Conservation (phyloP, 306 rosid species). For the Pyrus bretschneideri region DNA sequence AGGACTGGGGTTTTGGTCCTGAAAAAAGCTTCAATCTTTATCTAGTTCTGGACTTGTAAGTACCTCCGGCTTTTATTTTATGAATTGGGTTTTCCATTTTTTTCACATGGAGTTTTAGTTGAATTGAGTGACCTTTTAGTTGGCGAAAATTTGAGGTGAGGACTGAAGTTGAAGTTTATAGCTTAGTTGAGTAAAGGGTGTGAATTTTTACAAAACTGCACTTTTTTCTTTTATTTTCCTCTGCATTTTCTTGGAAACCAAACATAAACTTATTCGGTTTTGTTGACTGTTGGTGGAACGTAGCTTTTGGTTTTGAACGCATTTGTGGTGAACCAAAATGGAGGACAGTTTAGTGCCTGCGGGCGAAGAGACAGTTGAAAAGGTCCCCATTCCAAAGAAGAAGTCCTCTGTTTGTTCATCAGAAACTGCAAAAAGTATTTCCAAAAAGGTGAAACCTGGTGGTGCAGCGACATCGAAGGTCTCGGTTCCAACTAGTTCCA, state of each 20-base stretch:
- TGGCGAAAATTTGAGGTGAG: constrained; percentile 3
- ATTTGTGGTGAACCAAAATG: constrained; percentile 30
- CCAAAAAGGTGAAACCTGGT: constrained; percentile 32
- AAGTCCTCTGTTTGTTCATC: constrained; percentile 19
- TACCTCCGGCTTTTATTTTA: constrained; percentile 1
- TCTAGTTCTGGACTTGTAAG: constrained; percentile 10
- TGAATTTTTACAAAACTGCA: background rate
- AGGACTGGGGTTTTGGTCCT: constrained; percentile 6
- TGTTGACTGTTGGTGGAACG: constrained; percentile 5
- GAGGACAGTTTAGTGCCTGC: constrained; percentile 45
- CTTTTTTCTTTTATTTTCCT: background rate
- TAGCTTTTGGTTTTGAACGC: constrained; percentile 10
- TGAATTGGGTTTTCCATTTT: background rate
- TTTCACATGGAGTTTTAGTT: constrained; percentile 4
- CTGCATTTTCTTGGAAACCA: constrained; percentile 7
- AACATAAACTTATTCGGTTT: background rate
- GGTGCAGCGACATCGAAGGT: constrained; percentile 25
- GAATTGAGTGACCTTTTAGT: constrained; percentile 4
- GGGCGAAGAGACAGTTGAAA: constrained; percentile 35
- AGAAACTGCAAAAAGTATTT: constrained; percentile 23
- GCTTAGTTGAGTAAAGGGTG: background rate
- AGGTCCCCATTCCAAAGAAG: constrained; percentile 20
- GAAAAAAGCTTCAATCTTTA: constrained; percentile 8
- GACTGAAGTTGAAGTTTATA: background rate
- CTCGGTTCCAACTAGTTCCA: constrained; percentile 20